phyloP scores from a whole-genome alignment of 768 basidiomycete genomes.

The Rhizopogon rudus region DNA sequence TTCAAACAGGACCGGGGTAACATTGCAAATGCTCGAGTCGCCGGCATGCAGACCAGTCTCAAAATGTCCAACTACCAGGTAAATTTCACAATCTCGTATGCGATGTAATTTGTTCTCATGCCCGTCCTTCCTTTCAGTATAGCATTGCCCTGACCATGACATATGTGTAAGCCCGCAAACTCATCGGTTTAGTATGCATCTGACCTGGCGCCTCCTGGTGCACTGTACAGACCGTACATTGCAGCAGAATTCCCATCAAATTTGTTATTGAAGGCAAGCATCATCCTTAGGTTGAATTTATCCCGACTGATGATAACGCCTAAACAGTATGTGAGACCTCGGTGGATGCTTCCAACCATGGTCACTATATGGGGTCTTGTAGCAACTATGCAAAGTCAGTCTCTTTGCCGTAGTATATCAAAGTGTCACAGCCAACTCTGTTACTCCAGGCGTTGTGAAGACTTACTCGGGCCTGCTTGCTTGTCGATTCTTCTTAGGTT shows the following conservation, averaged over 20 bases:
- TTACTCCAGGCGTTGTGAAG: constrained; percentile 35
- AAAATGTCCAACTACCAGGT: constrained; percentile 25
- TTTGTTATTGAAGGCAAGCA: constrained; percentile 42
- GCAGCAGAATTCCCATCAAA: constrained; percentile 58
- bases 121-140: constrained; percentile 21
- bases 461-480: constrained; percentile 49
- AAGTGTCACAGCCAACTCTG: background rate
- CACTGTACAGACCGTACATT: constrained; percentile 40
- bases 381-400: constrained; percentile 52
- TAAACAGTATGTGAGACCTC: constrained; percentile 40
- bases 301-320: background rate
- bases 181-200: background rate
- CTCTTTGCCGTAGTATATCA: background rate
- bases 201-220: background rate
- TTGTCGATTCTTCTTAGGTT: constrained; percentile 45
- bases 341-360: constrained; percentile 59
- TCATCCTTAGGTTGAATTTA: background rate
- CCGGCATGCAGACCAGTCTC: constrained; percentile 52
- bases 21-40: constrained; percentile 54
- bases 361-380: constrained; percentile 67
- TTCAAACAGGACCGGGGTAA: constrained; percentile 34
- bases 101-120: background rate
- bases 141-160: constrained; percentile 27
- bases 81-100: background rate
- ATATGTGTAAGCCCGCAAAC: constrained; percentile 13